Evolutionary conservation across 2,329 filamentous ascomycete genomes (phyloP), one percentile per base, ranked within the genome.

Genomic region (Aspergillus persii): DNA sequence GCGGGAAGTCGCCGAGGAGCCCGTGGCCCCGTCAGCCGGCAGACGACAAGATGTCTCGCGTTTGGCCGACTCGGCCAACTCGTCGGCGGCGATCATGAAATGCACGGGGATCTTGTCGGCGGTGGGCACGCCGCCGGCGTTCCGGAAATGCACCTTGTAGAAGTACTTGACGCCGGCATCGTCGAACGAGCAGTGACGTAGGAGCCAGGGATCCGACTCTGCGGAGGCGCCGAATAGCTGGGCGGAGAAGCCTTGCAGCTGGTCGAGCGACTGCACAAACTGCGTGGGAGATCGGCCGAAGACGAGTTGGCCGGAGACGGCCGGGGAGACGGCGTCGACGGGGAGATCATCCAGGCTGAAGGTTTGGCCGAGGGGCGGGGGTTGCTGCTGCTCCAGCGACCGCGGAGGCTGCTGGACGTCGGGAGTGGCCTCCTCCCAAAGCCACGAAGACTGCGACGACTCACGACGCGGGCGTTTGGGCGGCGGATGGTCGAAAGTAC

Each of bases 101-200:
- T 73, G 74, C 2, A 75, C 66, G 1, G 74, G 74, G 4, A 76
- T 74, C 55, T 69, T 66, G 6, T 73, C 71, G 2, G 63, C 61
- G 2, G 69, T 71, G 0, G 73, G 74, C 18, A 76, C 71, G 8
- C 74, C 74, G 2, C 74, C 74, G 4, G 71, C 74, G 60, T 76
- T 74, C n/a, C 74, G 72, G 55, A 74, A 70, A 56, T 75, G 72
- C 8, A 76, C 64, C 53, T 71, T 72, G 59, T 75, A 70, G 30
- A 76, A 74, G 26, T 66, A 65, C 8, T 71, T 69, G 57, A 76
- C 67, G 1, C 74, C 74, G 26, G 70, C 64, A 50, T 76, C 72
- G 52, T 77, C 73, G 49, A 74, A 76, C 9, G 67, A 68, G 57
- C 73, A 75, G 58, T 77, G 74, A 29, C 72, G 59, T 12, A 75